phyloP scores from a whole-genome alignment of 441 rosid genomes.

The Oxalis stricta region DNA sequence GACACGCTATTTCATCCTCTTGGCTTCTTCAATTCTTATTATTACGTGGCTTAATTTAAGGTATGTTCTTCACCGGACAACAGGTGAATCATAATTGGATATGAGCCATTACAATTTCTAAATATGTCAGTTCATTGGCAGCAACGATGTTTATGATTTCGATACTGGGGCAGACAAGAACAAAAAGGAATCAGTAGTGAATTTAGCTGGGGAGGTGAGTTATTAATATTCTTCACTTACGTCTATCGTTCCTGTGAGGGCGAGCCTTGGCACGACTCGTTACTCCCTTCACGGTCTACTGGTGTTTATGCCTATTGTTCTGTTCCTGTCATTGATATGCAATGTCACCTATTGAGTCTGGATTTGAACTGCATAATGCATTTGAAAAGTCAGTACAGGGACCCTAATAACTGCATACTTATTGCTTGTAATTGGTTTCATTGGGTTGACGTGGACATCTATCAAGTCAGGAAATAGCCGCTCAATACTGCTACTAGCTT shows the following conservation, averaged over 20 bases:
- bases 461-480: constrained; percentile 30
- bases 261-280: too few species aligned
- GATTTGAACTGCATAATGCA: constrained; percentile 8
- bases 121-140: constrained; percentile 26
- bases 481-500: constrained; percentile 44
- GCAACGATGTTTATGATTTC: constrained; percentile 91
- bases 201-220: constrained; percentile 64
- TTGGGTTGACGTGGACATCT: constrained; percentile 55
- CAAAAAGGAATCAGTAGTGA: constrained; percentile 87
- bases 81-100: too few species aligned
- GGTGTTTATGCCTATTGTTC: too few species aligned
- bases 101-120: too few species aligned
- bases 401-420: constrained; percentile 42
- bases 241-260: too few species aligned
- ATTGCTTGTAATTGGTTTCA: constrained; percentile 39
- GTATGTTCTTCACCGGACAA: constrained; percentile 23
- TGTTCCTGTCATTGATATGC: neutral
- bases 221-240: constrained; percentile 4
- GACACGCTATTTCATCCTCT: constrained; percentile 36
- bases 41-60: constrained; percentile 85
- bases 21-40: constrained; percentile 64
- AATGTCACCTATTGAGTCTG: too few species aligned
- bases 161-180: constrained; percentile 89
- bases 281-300: too few species aligned
- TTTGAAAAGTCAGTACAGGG: constrained; percentile 53